phyloP scores from a whole-genome alignment of 1,139 yeast genomes.

The Waltiozyma sp. region DNA sequence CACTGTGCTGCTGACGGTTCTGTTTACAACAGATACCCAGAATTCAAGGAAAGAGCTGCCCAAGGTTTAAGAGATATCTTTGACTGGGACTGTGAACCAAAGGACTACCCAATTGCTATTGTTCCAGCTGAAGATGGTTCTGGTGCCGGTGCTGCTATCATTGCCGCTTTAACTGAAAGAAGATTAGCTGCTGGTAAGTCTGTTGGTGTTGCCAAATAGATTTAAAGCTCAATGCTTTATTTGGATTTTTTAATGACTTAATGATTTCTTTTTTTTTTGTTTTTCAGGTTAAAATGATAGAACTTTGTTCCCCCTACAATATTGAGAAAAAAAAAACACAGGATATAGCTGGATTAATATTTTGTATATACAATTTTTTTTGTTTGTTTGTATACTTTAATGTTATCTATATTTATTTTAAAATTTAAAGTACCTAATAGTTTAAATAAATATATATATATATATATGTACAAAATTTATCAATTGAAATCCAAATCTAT shows the following conservation, averaged over 20 bases:
- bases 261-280: background rate
- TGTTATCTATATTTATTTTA: background rate
- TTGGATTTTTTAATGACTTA: background rate
- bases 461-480: too few species aligned
- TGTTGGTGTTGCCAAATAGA: slow-evolving; percentile 41
- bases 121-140: slow-evolving; percentile 96
- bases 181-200: slow-evolving; percentile 63
- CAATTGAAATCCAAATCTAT: too few species aligned
- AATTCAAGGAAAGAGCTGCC: slow-evolving; percentile 83
- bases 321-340: background rate
- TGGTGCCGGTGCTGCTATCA: slow-evolving; percentile 96
- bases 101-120: slow-evolving; percentile 67
- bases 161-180: slow-evolving; percentile 84
- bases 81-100: slow-evolving; percentile 49
- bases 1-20: slow-evolving; percentile 98
- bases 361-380: too few species aligned
- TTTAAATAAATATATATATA: too few species aligned
- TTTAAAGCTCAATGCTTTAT: too few species aligned
- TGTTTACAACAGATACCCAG: slow-evolving; percentile 87
- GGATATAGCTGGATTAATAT: background rate
- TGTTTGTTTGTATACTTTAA: background rate
- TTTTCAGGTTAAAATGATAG: background rate
- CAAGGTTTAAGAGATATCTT: slow-evolving; percentile 82
- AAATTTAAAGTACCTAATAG: too few species aligned
- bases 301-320: background rate